Base-by-base conservation (phyloP, 2,329 filamentous ascomycete genomes). In the Ophiostoma quercus region DNA sequence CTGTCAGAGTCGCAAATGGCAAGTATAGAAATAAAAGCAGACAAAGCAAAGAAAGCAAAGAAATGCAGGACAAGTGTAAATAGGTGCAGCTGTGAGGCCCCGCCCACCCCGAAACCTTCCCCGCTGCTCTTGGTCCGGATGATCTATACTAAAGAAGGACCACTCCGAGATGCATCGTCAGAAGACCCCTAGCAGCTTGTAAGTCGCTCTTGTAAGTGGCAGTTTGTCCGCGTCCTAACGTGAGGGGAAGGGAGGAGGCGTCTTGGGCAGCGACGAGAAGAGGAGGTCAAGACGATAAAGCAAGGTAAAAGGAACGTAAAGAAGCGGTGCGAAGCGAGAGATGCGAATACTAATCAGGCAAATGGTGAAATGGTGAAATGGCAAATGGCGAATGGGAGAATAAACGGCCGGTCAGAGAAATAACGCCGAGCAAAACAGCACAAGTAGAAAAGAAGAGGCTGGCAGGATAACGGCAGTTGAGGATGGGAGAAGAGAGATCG, bases 131-230 rank as follows among this genome's bases (percentile, higher is more conserved):
- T 57, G 19, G 51, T 11, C 51, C 51, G 51, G 51, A 57, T 57
- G 51, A 57, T 57, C 51, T 25, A 57, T 57, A 57, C 43, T 47
- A 29, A 57, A 25, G 51, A 25, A 25, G 51, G 51, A 12, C 8
- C 51, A 57, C 51, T 57, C 51, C 51, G 51, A 57, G 51, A 57
- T 25, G 51, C 51, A 57, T 57, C 51, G 51, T 57, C 51, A 57
- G 22, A 57, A 57, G 51, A 57, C 51, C 51, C 22, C 22, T 57
- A 25, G 1, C 51, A 25, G 51, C 9, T 25, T 57, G 51, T 57
- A 57, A 25, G 51, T 25, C 9, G 22, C 19, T 47, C 43, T 47
- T 47, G 22, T 29, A 57, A 57, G 51, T 57, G 19, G 51, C 19
- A 22, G 51, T 57, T 57, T 1, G 51, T 57, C 51, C 51, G 51